Evolutionary conservation across 106 monocot genomes (phyloP).

Genomic region (Cymbidium sinense): DNA sequence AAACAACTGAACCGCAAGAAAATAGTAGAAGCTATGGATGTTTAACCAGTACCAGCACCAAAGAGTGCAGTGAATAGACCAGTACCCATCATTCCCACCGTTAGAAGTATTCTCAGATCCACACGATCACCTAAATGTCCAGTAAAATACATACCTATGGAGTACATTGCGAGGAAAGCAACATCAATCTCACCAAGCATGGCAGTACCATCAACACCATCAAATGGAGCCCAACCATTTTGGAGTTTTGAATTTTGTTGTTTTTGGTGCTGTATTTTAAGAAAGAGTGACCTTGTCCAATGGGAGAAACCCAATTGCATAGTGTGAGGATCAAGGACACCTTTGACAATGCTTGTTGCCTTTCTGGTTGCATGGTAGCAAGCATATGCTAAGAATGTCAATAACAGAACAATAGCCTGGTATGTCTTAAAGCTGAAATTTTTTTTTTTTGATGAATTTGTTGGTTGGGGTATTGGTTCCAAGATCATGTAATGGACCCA

Average conservation of each 20-base stretch:
- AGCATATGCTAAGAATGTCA: slow-evolving; percentile 79
- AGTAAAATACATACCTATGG: slow-evolving; percentile 89
- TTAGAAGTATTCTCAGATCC: slow-evolving; percentile 63
- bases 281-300: slow-evolving; percentile 21
- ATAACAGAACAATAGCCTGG: slow-evolving; percentile 57
- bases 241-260: slow-evolving; percentile 7
- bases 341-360: slow-evolving; percentile 34
- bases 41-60: slow-evolving; percentile 87
- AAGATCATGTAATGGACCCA: slow-evolving; percentile 27
- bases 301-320: slow-evolving; percentile 18
- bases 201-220: slow-evolving; percentile 45
- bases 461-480: neutral
- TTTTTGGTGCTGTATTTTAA: neutral
- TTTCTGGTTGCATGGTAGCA: slow-evolving; percentile 81
- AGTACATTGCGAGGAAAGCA: slow-evolving; percentile 73
- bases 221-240: slow-evolving; percentile 82
- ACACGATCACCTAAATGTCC: slow-evolving; percentile 89
- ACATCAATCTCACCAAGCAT: slow-evolving; percentile 86
- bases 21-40: slow-evolving; percentile 79
- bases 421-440: slow-evolving; percentile 40
- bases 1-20: slow-evolving; percentile 64
- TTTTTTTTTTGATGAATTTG: slow-evolving; percentile 43
- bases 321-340: slow-evolving; percentile 53
- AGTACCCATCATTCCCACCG: slow-evolving; percentile 75
- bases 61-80: slow-evolving; percentile 77